phyloP scores from a whole-genome alignment of 1,284 basidiomycete species.

The Rhodotorula sp. region DNA sequence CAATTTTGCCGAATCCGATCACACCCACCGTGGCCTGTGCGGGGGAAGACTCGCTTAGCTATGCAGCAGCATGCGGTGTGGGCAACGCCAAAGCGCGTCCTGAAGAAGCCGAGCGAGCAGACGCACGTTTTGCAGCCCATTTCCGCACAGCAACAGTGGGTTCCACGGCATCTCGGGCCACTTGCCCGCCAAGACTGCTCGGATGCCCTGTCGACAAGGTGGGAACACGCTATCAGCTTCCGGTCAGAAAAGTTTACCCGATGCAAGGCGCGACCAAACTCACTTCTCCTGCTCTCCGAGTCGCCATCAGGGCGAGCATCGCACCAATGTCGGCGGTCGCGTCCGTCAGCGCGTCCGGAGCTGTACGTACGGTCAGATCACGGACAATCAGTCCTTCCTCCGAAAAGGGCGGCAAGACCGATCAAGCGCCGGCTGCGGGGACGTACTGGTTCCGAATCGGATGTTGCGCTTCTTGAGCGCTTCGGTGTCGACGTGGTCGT shows the following conservation, averaged over 20 bases:
- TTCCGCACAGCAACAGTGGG: constrained; percentile 76
- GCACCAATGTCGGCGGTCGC: constrained; percentile 81
- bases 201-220: constrained; percentile 10
- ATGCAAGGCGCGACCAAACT: background rate
- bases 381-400: too few relatives aligned
- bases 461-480: constrained; percentile 66
- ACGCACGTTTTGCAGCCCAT: constrained; percentile 53
- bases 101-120: constrained; percentile 45
- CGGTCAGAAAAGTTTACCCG: too few relatives aligned
- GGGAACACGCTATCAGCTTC: background rate
- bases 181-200: constrained; percentile 42
- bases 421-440: background rate
- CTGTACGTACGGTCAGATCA: background rate
- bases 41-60: background rate
- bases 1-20: constrained; percentile 89
- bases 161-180: constrained; percentile 72
- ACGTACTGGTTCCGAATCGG: constrained; percentile 77
- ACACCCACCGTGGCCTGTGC: constrained; percentile 69
- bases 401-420: background rate
- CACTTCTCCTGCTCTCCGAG: constrained; percentile 66
- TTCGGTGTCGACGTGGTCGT: constrained; percentile 73
- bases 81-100: constrained; percentile 49
- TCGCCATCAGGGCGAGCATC: constrained; percentile 87
- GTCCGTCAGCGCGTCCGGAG: constrained; percentile 41
- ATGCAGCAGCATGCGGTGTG: constrained; percentile 50